A percentile compares a stretch with the other conserved stretches of the same genome.
These are phyloP conservation scores for Boletus subcaerulescens DNA, from an alignment of 768 basidiomycete genomes.

Conservation along the genomic window DNA sequence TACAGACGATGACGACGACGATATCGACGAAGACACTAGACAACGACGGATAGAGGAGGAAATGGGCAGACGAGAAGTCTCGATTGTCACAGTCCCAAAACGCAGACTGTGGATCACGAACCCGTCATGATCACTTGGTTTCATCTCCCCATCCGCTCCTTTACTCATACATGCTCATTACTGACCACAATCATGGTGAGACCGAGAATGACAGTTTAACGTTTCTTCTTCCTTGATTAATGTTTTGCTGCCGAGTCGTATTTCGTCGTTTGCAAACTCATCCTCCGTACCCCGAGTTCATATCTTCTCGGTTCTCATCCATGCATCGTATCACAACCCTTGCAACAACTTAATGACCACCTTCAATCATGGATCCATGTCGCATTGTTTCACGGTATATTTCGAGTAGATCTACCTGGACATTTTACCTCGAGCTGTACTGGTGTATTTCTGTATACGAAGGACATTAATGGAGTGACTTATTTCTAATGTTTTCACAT, in stretches of 20 bases:
- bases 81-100: conserved; percentile 74
- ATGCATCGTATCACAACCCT: conserved; percentile 26
- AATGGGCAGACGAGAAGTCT: conserved; percentile 77
- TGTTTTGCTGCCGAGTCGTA: conserved; percentile 13
- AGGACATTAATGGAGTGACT: conserved; percentile 37
- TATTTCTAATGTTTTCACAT: conserved; percentile 26
- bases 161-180: conserved; percentile 17
- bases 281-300: neutral
- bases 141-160: neutral
- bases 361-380: conserved; percentile 30
- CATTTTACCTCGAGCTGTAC: conserved; percentile 30
- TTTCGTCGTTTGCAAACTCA: conserved; percentile 14
- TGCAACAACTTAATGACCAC: conserved; percentile 26
- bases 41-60: conserved; percentile 79
- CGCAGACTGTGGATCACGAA: conserved; percentile 75
- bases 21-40: conserved; percentile 69
- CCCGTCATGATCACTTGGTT: conserved; percentile 40
- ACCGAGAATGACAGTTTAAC: conserved; percentile 4
- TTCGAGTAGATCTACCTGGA: conserved; percentile 36
- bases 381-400: conserved; percentile 36
- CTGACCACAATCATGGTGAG: conserved; percentile 21
- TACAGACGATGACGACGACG: conserved; percentile 62
- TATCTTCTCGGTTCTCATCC: conserved; percentile 1
- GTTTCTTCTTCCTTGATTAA: conserved; percentile 7
- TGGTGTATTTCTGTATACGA: conserved; percentile 36